Evolutionary conservation across 2,329 filamentous ascomycete genomes (phyloP).

Genomic region (Ophiocordyceps camponoti-saundersi): DNA sequence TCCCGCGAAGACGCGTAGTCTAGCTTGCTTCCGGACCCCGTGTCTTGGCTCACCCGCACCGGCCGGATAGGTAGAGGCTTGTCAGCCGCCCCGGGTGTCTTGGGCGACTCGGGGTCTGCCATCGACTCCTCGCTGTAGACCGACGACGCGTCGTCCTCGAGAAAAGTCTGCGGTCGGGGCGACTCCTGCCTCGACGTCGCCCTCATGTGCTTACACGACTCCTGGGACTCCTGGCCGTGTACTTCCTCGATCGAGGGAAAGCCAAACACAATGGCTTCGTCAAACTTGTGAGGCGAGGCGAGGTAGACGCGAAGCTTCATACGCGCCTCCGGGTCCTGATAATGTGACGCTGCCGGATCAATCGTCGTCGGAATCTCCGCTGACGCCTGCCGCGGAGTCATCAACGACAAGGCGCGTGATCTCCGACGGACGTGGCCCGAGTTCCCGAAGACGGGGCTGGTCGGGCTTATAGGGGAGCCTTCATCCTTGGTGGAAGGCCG

Average conservation of each 20-base stretch:
- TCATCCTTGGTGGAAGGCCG: slow-evolving; percentile 28
- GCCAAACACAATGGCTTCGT: slow-evolving; percentile 86
- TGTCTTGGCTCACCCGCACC: slow-evolving; percentile 9
- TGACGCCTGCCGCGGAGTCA: slow-evolving; percentile 26
- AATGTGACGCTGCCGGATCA: slow-evolving; percentile 63
- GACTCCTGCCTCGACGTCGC: slow-evolving; percentile 10
- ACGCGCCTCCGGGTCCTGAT: slow-evolving; percentile 77
- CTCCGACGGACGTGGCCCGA: slow-evolving; percentile 26
- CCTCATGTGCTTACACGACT: slow-evolving; percentile 4
- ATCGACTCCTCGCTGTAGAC: slow-evolving; percentile 36
- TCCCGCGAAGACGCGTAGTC: slow-evolving; percentile 48
- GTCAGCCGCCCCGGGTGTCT: slow-evolving; percentile 33
- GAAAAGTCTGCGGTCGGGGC: slow-evolving; percentile 35
- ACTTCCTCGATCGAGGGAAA: slow-evolving; percentile 52
- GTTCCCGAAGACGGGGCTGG: slow-evolving; percentile 7
- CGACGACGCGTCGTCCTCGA: slow-evolving; percentile 40
- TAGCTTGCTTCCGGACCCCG: slow-evolving; percentile 11
- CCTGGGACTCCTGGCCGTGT: slow-evolving; percentile 12
- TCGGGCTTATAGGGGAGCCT: slow-evolving; percentile 10
- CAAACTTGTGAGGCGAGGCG: slow-evolving; percentile 83
- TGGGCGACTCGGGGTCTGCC: slow-evolving; percentile 41
- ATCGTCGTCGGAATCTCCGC: slow-evolving; percentile 18
- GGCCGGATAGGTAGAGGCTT: slow-evolving; percentile 15
- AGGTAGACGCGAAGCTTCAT: slow-evolving; percentile 74
- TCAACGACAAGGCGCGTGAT: slow-evolving; percentile 38